phyloP scores from a whole-genome alignment of 768 basidiomycete genomes.

The Agaricus subrufescens region DNA sequence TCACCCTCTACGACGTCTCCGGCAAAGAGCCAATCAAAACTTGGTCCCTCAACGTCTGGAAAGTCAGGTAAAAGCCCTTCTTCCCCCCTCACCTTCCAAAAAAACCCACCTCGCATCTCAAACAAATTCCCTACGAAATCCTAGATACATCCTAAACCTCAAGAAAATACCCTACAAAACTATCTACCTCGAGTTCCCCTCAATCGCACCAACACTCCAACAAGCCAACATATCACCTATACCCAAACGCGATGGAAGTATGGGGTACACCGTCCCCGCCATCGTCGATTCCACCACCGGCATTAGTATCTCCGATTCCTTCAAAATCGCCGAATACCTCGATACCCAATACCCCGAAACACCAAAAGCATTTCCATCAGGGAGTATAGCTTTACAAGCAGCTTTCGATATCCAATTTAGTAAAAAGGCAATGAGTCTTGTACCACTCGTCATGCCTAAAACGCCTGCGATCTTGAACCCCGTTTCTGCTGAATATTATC shows the following conservation, averaged over 20 bases:
- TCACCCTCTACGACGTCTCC: too few species aligned
- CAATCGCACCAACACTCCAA: slow-evolving; percentile 33
- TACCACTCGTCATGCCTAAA: slow-evolving; percentile 14
- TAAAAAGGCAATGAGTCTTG: neutral
- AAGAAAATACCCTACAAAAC: slow-evolving; percentile 19
- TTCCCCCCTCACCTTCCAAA: too few species aligned
- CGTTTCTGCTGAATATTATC: slow-evolving; percentile 26
- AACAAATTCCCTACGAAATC: too few species aligned
- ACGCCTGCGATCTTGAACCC: slow-evolving; percentile 18
- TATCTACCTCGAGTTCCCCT: slow-evolving; percentile 44
- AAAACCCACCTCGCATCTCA: too few species aligned
- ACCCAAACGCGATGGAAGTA: slow-evolving; percentile 23
- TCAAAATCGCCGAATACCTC: slow-evolving; percentile 44
- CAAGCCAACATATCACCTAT: slow-evolving; percentile 29
- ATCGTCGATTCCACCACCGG: slow-evolving; percentile 43
- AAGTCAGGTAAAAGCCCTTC: too few species aligned
- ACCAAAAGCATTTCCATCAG: slow-evolving; percentile 21
- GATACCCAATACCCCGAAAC: slow-evolving; percentile 44
- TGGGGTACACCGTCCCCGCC: slow-evolving; percentile 42
- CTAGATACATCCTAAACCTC: slow-evolving; percentile 16
- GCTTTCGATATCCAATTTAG: slow-evolving; percentile 26
- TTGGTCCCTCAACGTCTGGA: too few species aligned
- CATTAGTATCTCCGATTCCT: slow-evolving; percentile 34
- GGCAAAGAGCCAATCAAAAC: too few species aligned
- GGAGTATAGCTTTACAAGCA: slow-evolving; percentile 32